Evolutionary conservation across 345 rosid genomes (phyloP).

Genomic region (Citrus mangshanensis): DNA sequence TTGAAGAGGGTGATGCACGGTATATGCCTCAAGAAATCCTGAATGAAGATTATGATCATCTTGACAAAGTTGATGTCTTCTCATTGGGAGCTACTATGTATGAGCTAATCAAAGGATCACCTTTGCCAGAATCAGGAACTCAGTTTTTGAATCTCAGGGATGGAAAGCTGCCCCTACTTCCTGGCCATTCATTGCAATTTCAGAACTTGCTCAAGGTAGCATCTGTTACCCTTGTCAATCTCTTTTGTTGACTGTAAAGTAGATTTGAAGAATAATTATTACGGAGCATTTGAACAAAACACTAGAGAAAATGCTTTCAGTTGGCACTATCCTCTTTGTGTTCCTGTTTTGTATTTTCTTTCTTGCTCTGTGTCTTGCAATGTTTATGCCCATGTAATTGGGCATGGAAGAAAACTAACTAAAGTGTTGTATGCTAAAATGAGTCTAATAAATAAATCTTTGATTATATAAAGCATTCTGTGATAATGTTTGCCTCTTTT

Average conservation of each 20-base stretch:
- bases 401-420: neutral
- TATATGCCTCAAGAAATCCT: slow-evolving; percentile 99
- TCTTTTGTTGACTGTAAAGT: neutral
- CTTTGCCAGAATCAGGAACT: slow-evolving; percentile 73
- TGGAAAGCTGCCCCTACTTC: slow-evolving; percentile 87
- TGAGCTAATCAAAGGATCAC: slow-evolving; percentile 77
- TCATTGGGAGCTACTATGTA: slow-evolving; percentile 80
- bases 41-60: slow-evolving; percentile 78
- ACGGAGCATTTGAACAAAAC: neutral
- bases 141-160: slow-evolving; percentile 66
- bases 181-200: slow-evolving; percentile 80
- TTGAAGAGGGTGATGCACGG: slow-evolving; percentile 98
- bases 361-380: neutral
- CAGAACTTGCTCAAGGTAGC: slow-evolving; percentile 88
- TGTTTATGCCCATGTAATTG: neutral
- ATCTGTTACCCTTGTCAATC: neutral
- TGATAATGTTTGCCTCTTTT: neutral
- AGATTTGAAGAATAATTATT: neutral
- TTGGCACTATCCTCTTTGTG: neutral
- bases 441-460: neutral
- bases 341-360: neutral
- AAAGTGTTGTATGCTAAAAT: neutral
- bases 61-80: slow-evolving; percentile 91
- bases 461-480: neutral
- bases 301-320: neutral